Evolutionary conservation across 2,329 filamentous ascomycete species (phyloP), one percentile per base, ranked within the genome.

Genomic region (Microsporum ferrugineum): DNA sequence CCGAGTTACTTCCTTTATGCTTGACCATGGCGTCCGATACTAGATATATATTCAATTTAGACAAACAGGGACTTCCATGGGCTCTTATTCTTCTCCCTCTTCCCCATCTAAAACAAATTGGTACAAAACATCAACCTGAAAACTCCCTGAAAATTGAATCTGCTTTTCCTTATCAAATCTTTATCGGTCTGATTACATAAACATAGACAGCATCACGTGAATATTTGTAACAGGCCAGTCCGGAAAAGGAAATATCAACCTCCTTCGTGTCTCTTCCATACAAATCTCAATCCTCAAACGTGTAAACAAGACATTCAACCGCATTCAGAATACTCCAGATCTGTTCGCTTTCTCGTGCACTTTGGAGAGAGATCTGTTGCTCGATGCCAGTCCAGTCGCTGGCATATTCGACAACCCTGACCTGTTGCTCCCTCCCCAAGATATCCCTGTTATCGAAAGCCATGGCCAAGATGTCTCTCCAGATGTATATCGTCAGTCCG

Each of bases 261-360:
- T 38, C 51, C 10, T 3, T n/a, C 2, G 10, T 17, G n/a, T n/a
- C 14, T 43, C 39, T 43, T 17, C 39, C 12, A 43, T 14, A 23
- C 27, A 36, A 55, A 38, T 34, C 14, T 55, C 51, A 36, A 5
- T 47, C 4, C 31, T 31, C 31, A 12, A 29, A 59, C 38, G 59
- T 61, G 60, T 73, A 73, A 10, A 63, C 68, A 57, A 74, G 70
- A 58, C 71, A 73, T 7, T 65, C 63, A 23, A 72, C 68, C 12
- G 67, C 69, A 29, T 71, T 70, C 34, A 74, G 63, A 39, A 72
- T 69, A 47, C 71, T 72, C 71, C 71, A 72, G 39, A 73, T 68
- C 38, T 73, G 71, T 62, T 73, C 70, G 57, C 70, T 63, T 38
- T 68, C 60, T 5, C 68, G 66, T 1, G 65, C 68, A 0, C 71